Conservation (phyloP, 106 monocot species). For the Apostasia ramifera region DNA sequence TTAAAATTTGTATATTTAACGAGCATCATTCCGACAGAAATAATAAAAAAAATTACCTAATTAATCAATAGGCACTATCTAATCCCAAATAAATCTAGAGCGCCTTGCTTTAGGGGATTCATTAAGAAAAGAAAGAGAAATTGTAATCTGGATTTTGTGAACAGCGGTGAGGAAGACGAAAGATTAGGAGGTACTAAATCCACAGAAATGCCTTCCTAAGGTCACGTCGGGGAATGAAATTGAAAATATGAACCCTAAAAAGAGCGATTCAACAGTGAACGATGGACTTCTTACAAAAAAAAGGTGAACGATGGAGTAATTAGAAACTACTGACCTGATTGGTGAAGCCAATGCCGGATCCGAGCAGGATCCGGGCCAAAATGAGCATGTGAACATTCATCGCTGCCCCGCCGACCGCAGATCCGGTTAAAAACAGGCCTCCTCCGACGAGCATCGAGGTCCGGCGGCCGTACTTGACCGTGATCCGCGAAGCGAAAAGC, state of each 20-base stretch:
- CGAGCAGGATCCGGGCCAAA: background rate
- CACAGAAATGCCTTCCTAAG: background rate
- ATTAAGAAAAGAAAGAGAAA: background rate
- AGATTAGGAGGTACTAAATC: background rate
- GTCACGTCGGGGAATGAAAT: background rate
- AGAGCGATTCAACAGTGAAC: background rate
- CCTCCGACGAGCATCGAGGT: background rate
- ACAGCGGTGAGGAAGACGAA: background rate
- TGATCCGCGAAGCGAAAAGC: background rate
- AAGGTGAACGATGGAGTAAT: background rate
- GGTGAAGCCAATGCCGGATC: constrained; percentile 2
- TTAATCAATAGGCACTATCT: background rate
- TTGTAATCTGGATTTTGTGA: background rate
- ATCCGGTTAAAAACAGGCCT: background rate
- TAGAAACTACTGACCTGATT: background rate
- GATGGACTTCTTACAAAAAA: too few species aligned
- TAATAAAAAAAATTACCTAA: background rate
- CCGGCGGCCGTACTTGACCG: background rate
- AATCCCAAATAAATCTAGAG: background rate
- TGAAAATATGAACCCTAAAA: background rate
- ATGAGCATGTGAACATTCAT: background rate
- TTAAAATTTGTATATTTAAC: background rate
- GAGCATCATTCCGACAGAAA: background rate
- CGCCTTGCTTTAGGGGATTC: too few species aligned
- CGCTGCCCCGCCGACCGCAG: background rate